Conservation (phyloP, 257 asterid species). For the Striga asiatica region DNA sequence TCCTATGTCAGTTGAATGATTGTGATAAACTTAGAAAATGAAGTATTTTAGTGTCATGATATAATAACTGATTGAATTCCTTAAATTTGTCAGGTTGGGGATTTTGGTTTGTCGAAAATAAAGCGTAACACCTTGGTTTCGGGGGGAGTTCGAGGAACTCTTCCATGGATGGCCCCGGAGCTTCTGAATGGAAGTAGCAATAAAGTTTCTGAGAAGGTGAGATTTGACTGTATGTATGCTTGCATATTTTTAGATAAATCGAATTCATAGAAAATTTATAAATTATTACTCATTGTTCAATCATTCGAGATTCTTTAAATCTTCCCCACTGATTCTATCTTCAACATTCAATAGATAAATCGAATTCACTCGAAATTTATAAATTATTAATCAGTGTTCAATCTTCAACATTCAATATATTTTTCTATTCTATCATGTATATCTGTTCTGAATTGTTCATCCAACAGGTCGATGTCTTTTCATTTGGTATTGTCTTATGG, state of each 20-base stretch:
- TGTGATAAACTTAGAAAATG: not conserved
- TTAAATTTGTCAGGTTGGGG: constrained; percentile 48
- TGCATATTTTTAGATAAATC: not conserved
- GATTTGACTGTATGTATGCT: not conserved
- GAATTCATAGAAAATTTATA: too few species aligned
- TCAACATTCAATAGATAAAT: too few species aligned
- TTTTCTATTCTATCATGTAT: too few species aligned
- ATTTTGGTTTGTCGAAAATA: constrained; percentile 65
- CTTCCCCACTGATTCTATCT: too few species aligned
- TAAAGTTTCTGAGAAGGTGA: constrained; percentile 68
- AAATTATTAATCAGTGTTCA: too few species aligned
- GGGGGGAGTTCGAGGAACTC: constrained; percentile 74
- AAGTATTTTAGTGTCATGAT: not conserved
- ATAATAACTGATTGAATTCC: not conserved
- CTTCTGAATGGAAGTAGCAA: constrained; percentile 58
- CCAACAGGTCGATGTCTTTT: constrained; percentile 82
- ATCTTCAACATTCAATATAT: too few species aligned
- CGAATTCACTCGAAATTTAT: too few species aligned
- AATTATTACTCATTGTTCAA: too few species aligned
- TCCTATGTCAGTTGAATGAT: not conserved
- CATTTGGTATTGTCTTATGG: constrained; percentile 94
- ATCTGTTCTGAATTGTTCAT: not conserved
- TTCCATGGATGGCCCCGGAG: constrained; percentile 86
- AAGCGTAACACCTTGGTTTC: constrained; percentile 72
- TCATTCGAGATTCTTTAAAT: too few species aligned